phyloP scores from a whole-genome alignment of 208 protist genomes.

The Balamuthia mandrillaris region DNA sequence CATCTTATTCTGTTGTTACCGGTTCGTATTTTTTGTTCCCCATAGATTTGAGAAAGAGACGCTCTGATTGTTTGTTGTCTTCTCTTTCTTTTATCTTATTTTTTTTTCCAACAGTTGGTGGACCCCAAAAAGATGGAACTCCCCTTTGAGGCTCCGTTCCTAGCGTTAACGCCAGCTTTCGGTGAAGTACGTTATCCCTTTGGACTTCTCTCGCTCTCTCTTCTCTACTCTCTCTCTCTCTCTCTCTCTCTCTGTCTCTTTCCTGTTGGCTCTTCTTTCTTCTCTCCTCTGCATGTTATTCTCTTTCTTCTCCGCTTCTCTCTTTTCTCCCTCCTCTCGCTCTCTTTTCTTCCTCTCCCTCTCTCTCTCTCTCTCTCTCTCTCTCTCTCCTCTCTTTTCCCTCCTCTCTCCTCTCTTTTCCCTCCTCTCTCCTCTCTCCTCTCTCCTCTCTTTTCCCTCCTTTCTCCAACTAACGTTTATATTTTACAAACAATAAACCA shows the following conservation, averaged over 20 bases:
- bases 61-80: background rate
- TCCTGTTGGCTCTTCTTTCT: background rate
- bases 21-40: background rate
- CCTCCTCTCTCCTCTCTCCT: no score
- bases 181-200: background rate
- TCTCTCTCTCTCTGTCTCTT: background rate
- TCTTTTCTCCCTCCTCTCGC: background rate
- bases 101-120: background rate
- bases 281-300: background rate
- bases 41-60: no score
- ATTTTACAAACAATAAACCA: no score
- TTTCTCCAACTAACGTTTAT: no score
- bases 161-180: background rate
- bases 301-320: background rate
- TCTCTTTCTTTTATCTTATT: background rate
- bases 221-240: background rate
- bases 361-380: no score
- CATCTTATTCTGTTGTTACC: constrained; percentile 1
- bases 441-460: no score
- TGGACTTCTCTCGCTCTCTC: background rate
- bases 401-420: no score
- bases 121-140: background rate
- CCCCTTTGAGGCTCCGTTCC: background rate
- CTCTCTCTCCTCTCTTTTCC: no score
- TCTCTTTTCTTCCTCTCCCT: no score